Percentiles rank a stretch among this genome's conserved stretches.
Evolutionary conservation across 2,329 filamentous ascomycete genomes (phyloP).

Genomic region (Diplodia intermedia): DNA sequence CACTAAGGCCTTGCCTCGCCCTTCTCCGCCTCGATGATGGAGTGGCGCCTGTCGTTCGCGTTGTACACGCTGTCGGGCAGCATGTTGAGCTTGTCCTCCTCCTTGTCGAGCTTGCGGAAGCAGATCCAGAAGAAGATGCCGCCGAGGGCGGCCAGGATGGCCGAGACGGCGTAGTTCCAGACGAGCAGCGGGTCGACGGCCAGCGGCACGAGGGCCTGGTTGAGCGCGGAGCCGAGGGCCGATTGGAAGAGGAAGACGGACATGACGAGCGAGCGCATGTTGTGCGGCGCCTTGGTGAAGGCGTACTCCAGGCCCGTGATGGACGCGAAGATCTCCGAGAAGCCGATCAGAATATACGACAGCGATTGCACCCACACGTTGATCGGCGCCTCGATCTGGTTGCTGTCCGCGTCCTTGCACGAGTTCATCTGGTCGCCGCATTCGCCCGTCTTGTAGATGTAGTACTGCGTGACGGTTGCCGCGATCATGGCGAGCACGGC

Average conservation of each 20-base stretch:
- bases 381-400: slow-evolving; percentile 60
- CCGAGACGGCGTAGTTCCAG: slow-evolving; percentile 74
- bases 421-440: slow-evolving; percentile 65
- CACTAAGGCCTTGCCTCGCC: neutral
- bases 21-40: slow-evolving; percentile 17
- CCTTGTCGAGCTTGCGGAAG: slow-evolving; percentile 68
- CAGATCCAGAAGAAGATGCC: slow-evolving; percentile 72
- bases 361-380: slow-evolving; percentile 66
- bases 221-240: slow-evolving; percentile 72
- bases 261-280: slow-evolving; percentile 79
- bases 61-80: slow-evolving; percentile 50
- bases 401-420: slow-evolving; percentile 53
- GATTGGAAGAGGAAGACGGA: slow-evolving; percentile 74
- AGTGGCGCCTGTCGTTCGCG: slow-evolving; percentile 42
- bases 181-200: slow-evolving; percentile 69
- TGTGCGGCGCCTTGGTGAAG: slow-evolving; percentile 77
- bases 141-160: slow-evolving; percentile 67
- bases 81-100: slow-evolving; percentile 75
- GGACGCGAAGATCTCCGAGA: slow-evolving; percentile 65
- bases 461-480: slow-evolving; percentile 60
- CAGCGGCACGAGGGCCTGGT: slow-evolving; percentile 70
- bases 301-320: slow-evolving; percentile 75
- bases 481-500: slow-evolving; percentile 58
- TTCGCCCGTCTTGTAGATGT: slow-evolving; percentile 68
- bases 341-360: slow-evolving; percentile 60